A percentile compares a stretch with the other conserved stretches of the same genome.
These are phyloP conservation scores for Kuraishia cidri DNA, from an alignment of 805 yeast species.

Conservation along the genomic window DNA sequence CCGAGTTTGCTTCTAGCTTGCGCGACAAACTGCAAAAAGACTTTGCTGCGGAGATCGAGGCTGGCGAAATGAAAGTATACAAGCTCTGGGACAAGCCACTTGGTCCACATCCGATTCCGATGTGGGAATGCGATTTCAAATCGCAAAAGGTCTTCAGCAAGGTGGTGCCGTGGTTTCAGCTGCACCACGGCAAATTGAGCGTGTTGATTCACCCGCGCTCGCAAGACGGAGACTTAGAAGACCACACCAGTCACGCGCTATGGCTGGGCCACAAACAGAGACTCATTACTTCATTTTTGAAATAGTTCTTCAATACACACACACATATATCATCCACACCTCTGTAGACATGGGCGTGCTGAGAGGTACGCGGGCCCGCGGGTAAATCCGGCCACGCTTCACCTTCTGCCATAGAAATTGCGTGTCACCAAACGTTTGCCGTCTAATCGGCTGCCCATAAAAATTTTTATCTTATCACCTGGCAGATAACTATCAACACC, in stretches of 20 bases:
- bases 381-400: neutral
- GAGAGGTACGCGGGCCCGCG: no score
- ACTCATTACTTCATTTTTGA: conserved; percentile 7
- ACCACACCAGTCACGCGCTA: conserved; percentile 45
- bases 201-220: conserved; percentile 48
- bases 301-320: neutral
- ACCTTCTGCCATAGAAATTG: no score
- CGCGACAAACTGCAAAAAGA: conserved; percentile 13
- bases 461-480: conserved; percentile 1
- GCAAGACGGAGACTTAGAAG: conserved; percentile 28
- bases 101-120: conserved; percentile 52
- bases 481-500: no score
- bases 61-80: conserved; percentile 31
- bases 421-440: no score
- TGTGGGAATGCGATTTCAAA: conserved; percentile 50
- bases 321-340: no score
- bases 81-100: conserved; percentile 36
- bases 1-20: conserved; percentile 18
- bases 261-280: conserved; percentile 38
- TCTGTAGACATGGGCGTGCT: no score
- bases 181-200: conserved; percentile 40
- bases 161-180: conserved; percentile 40
- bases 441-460: no score
- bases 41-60: conserved; percentile 15
- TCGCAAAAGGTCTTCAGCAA: conserved; percentile 33